Evolutionary conservation across 1,284 basidiomycete species (phyloP).

Genomic region (Fereydounia khargensis): DNA sequence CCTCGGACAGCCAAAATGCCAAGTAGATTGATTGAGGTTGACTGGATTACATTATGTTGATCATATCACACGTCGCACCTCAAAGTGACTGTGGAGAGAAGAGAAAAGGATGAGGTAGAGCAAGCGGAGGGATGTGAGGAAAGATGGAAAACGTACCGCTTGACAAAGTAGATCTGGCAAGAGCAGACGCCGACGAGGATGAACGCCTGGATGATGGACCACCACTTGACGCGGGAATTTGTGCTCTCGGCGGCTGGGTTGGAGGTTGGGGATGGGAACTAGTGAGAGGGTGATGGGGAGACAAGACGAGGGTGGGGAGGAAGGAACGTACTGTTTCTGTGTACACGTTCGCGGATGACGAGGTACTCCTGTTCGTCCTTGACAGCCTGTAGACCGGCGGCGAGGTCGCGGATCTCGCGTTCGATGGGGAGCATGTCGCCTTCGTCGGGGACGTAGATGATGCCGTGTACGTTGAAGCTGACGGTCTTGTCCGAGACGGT

Average conservation of each 20-base stretch:
- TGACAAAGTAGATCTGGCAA: conserved; percentile 97
- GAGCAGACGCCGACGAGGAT: conserved; percentile 86
- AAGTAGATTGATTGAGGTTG: too few species aligned
- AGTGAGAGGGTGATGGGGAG: background rate
- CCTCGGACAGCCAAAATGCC: too few species aligned
- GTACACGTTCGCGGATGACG: conserved; percentile 85
- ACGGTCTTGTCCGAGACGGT: conserved; percentile 90
- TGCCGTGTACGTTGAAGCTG: conserved; percentile 98
- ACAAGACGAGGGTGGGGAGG: background rate
- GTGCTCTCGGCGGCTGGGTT: conserved; percentile 60
- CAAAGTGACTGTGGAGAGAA: conserved; percentile 23
- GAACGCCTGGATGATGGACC: conserved; percentile 86
- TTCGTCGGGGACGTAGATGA: conserved; percentile 86
- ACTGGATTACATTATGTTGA: too few species aligned
- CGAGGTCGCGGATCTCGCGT: conserved; percentile 85
- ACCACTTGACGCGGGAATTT: conserved; percentile 97
- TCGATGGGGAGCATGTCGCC: conserved; percentile 77
- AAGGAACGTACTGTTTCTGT: conserved; percentile 71
- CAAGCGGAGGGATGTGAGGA: background rate
- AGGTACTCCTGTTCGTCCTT: conserved; percentile 99
- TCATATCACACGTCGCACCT: conserved; percentile 39
- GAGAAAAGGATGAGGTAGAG: background rate
- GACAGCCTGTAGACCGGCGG: conserved; percentile 78
- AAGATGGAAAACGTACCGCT: conserved; percentile 60
- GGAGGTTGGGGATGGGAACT: background rate